Evolutionary conservation across 2,329 filamentous ascomycete genomes (phyloP).

Genomic region (Exophiala sp.): DNA sequence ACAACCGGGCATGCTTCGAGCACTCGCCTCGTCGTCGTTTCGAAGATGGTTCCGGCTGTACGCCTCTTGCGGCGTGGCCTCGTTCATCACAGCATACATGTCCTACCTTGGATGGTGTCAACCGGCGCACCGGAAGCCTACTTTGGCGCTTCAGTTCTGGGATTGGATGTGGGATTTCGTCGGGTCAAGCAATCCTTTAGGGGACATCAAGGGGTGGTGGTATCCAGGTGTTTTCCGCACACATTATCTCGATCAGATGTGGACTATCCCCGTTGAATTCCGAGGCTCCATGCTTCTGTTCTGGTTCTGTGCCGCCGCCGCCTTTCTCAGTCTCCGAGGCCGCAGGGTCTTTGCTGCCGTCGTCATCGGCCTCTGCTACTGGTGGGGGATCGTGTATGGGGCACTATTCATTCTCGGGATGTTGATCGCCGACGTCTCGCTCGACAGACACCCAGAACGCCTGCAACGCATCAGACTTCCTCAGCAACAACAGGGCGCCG

Average conservation of each 20-base stretch:
- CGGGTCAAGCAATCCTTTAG: conserved; percentile 17
- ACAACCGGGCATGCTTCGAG: conserved; percentile 8
- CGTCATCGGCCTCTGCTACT: conserved; percentile 14
- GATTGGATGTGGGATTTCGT: conserved; percentile 18
- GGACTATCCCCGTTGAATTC: conserved; percentile 45
- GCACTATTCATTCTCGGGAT: conserved; percentile 16
- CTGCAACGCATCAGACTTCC: conserved; percentile 11
- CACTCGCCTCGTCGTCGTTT: conserved; percentile 36
- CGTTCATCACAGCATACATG: conserved; percentile 9
- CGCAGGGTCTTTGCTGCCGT: conserved; percentile 5
- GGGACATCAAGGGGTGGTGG: conserved; percentile 18
- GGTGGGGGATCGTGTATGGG: conserved; percentile 14
- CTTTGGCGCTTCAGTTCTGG: conserved; percentile 18
- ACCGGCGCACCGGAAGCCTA: conserved; percentile 1
- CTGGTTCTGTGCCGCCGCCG: conserved; percentile 13
- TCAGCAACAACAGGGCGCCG: background rate
- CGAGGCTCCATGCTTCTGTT: conserved; percentile 36
- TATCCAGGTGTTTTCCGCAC: conserved; percentile 14
- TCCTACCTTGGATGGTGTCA: conserved; percentile 14
- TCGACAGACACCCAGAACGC: conserved; percentile 16
- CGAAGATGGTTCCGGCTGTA: conserved; percentile 38
- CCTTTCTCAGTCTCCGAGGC: conserved; percentile 7
- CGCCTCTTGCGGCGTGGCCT: conserved; percentile 11
- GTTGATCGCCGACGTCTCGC: conserved; percentile 15
- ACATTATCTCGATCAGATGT: conserved; percentile 27